These are phyloP conservation scores for Pseudogymnoascus sp. DNA, from an alignment of 2,329 filamentous ascomycete genomes.

Conservation along the genomic window DNA sequence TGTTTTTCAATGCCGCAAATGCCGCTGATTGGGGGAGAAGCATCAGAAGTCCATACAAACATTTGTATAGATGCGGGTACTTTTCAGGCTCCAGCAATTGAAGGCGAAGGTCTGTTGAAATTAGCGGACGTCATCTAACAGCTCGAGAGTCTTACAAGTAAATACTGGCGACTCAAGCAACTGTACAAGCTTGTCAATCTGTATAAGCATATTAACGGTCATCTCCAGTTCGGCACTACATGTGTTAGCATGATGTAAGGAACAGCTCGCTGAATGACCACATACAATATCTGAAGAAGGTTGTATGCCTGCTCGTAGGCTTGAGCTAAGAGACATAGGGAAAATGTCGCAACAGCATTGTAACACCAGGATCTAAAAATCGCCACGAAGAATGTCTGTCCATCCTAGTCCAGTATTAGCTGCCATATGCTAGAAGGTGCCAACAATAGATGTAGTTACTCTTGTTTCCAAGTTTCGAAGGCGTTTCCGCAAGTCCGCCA, in stretches of 20 bases:
- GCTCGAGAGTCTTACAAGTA: conserved; percentile 59
- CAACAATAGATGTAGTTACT: conserved; percentile 34
- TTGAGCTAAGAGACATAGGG: conserved; percentile 86
- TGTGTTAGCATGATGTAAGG: conserved; percentile 23
- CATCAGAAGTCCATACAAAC: conserved; percentile 94
- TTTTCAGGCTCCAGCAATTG: conserved; percentile 93
- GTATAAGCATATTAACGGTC: conserved; percentile 97
- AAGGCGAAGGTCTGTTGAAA: conserved; percentile 69
- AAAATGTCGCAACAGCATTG: conserved; percentile 96
- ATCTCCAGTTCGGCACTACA: conserved; percentile 87
- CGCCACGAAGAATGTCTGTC: conserved; percentile 88
- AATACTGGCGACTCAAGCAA: conserved; percentile 95
- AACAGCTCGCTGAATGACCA: conserved; percentile 12
- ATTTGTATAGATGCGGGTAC: conserved; percentile 93
- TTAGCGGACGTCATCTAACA: conserved; percentile 15
- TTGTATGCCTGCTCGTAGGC: conserved; percentile 98
- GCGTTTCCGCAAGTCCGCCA: conserved; percentile 82
- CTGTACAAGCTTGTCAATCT: conserved; percentile 97
- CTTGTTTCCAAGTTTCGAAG: conserved; percentile 83
- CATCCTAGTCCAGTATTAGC: conserved; percentile 51
- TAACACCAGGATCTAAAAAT: conserved; percentile 97
- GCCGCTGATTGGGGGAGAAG: conserved; percentile 95
- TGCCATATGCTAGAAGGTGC: neutral
- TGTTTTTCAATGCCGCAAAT: conserved; percentile 92
- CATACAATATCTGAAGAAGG: conserved; percentile 86